phyloP scores from a whole-genome alignment of 2,329 filamentous ascomycete genomes.

The Penicillium sp. region DNA sequence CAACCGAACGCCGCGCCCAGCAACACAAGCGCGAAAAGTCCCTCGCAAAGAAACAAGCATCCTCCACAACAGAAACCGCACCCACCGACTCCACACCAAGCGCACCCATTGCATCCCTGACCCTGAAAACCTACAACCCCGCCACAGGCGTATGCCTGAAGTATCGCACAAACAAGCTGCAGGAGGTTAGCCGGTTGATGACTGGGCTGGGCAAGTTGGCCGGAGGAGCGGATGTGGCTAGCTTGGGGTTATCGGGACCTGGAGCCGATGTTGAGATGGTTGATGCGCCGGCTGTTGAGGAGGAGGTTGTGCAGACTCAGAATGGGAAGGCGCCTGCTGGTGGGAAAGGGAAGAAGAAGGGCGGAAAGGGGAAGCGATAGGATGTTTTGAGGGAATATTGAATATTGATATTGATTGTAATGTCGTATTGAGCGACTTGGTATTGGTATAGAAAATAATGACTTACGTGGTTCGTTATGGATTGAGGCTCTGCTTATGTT shows the following conservation, averaged over 20 bases:
- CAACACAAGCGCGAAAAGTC: constrained; percentile 31
- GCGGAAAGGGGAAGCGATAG: constrained; percentile 72
- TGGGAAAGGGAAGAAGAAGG: constrained; percentile 57
- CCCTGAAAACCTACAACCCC: constrained; percentile 88
- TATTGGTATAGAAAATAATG: constrained; percentile 9
- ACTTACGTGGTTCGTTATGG: constrained; percentile 6
- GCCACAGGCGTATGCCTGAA: constrained; percentile 78
- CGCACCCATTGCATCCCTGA: constrained; percentile 66
- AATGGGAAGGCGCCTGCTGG: constrained; percentile 32
- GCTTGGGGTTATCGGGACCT: constrained; percentile 35
- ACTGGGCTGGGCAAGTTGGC: constrained; percentile 73
- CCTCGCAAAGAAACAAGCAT: constrained; percentile 27
- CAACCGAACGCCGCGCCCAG: constrained; percentile 26
- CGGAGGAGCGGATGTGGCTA: constrained; percentile 65
- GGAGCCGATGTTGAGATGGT: constrained; percentile 35
- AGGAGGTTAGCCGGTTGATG: constrained; percentile 80
- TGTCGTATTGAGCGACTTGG: not conserved
- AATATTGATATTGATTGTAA: not conserved
- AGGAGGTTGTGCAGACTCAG: constrained; percentile 36
- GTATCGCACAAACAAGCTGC: constrained; percentile 77
- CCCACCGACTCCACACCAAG: constrained; percentile 50
- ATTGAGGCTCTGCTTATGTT: not conserved
- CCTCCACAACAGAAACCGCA: constrained; percentile 19
- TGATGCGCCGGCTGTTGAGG: constrained; percentile 34
- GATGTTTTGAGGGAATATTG: not conserved